Conservation (phyloP, 192 early-diverging fungal species). For the Podila epicladia region DNA sequence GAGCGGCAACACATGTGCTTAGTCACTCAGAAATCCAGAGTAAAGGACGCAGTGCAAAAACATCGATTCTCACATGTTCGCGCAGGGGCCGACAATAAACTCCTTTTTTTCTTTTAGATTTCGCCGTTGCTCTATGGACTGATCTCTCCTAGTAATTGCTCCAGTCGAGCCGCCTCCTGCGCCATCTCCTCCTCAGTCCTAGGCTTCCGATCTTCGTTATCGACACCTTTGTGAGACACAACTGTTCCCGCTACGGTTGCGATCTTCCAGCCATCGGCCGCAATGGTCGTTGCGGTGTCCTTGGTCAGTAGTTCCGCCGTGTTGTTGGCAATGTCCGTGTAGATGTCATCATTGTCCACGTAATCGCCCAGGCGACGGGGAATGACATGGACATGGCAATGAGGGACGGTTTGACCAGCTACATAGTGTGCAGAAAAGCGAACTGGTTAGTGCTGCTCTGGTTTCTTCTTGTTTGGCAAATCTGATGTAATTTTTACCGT, state of each 20-base stretch:
- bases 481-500: constrained; percentile 58
- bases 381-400: constrained; percentile 93
- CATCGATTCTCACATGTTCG: too few relatives aligned
- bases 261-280: background rate
- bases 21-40: too few relatives aligned
- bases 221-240: constrained; percentile 44
- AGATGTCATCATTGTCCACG: constrained; percentile 89
- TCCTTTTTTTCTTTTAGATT: too few relatives aligned
- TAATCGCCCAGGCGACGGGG: constrained; percentile 84
- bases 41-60: too few relatives aligned
- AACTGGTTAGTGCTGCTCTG: too few relatives aligned
- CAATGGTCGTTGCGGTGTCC: background rate
- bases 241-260: background rate
- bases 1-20: too few relatives aligned
- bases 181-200: constrained; percentile 86
- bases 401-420: constrained; percentile 78
- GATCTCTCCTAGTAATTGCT: background rate
- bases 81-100: too few relatives aligned
- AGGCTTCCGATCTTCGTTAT: constrained; percentile 77
- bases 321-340: constrained; percentile 74
- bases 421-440: background rate
- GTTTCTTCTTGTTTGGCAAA: constrained; percentile 49
- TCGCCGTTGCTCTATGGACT: too few relatives aligned
- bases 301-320: constrained; percentile 36
- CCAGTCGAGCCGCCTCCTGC: constrained; percentile 61